Conservation (phyloP, 2,329 filamentous ascomycete species). For the Plectosphaerella cucumerina region DNA sequence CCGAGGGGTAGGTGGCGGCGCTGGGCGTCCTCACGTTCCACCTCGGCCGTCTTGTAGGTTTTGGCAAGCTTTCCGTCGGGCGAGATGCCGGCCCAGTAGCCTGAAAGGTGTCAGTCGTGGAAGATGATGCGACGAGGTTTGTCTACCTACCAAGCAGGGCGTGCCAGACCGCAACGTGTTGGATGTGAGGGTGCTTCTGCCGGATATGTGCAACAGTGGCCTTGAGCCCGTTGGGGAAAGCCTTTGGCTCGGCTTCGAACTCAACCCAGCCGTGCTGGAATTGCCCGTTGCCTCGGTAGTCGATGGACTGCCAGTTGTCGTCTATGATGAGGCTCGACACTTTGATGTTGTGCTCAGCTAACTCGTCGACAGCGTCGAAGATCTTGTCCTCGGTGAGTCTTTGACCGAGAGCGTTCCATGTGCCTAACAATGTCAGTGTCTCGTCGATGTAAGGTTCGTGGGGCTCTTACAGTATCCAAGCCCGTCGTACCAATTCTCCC, state of each 20-base stretch:
- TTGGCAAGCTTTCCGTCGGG: slow-evolving; percentile 69
- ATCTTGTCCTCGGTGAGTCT: slow-evolving; percentile 78
- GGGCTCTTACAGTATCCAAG: slow-evolving; percentile 71
- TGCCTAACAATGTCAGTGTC: slow-evolving; percentile 41
- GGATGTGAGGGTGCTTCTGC: slow-evolving; percentile 63
- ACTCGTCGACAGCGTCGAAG: slow-evolving; percentile 64
- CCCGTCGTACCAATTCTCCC: slow-evolving; percentile 87
- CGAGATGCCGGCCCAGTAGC: slow-evolving; percentile 90
- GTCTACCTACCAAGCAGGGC: slow-evolving; percentile 53
- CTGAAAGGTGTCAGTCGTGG: slow-evolving; percentile 28
- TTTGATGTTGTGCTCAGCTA: slow-evolving; percentile 69
- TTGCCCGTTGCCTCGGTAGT: slow-evolving; percentile 43
- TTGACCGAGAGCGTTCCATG: slow-evolving; percentile 91
- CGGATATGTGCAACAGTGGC: slow-evolving; percentile 67
- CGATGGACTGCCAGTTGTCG: slow-evolving; percentile 89
- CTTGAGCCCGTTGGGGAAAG: slow-evolving; percentile 78
- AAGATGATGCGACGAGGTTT: not conserved
- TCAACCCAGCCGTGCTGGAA: slow-evolving; percentile 66
- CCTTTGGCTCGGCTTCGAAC: slow-evolving; percentile 78
- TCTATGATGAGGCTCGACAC: slow-evolving; percentile 90
- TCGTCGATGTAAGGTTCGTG: not conserved
- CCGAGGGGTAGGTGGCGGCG: slow-evolving; percentile 46
- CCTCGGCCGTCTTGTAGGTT: slow-evolving; percentile 70
- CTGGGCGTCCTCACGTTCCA: slow-evolving; percentile 44
- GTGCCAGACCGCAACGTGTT: slow-evolving; percentile 92